A percentile compares a stretch with the other conserved stretches of the same genome.
These are phyloP conservation scores for Fusarium nanum DNA, from an alignment of 2,329 filamentous ascomycete species.

Conservation along the genomic window DNA sequence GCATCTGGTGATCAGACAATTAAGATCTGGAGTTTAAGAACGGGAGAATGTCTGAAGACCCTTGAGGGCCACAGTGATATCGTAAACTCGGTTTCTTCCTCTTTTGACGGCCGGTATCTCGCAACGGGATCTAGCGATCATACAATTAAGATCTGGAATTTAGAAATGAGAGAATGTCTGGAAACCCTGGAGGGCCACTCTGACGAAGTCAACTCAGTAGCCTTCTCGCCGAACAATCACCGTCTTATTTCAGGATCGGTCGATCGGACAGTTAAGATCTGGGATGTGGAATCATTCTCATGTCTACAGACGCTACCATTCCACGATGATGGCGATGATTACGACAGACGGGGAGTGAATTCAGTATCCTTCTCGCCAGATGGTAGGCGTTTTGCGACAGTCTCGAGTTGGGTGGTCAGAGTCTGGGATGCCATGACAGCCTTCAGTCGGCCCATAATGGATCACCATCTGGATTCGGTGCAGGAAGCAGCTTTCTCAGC, in stretches of 20 bases:
- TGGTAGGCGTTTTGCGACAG: fast-evolving
- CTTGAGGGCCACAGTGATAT: not conserved
- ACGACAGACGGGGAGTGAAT: not conserved
- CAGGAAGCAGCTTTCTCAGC: not conserved
- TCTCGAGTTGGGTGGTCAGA: fast-evolving
- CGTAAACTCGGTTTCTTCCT: too few species aligned
- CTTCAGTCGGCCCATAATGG: not conserved
- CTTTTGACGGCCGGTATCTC: too few species aligned
- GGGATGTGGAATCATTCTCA: not conserved
- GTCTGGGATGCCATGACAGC: fast-evolving
- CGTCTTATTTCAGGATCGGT: fast-evolving
- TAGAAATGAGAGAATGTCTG: too few species aligned
- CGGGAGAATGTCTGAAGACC: not conserved
- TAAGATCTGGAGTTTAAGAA: not conserved
- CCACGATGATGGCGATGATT: not conserved
- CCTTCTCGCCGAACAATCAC: fast-evolving
- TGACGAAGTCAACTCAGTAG: fast-evolving
- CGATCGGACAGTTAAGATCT: fast-evolving
- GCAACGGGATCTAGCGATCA: too few species aligned
- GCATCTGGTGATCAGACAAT: fast-evolving
- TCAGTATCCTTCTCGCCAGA: not conserved
- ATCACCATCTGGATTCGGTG: too few species aligned
- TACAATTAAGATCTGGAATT: too few species aligned
- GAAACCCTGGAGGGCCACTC: too few species aligned
- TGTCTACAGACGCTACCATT: not conserved